Base-by-base conservation (phyloP, 441 rosid species). In the Aleurites moluccanus region DNA sequence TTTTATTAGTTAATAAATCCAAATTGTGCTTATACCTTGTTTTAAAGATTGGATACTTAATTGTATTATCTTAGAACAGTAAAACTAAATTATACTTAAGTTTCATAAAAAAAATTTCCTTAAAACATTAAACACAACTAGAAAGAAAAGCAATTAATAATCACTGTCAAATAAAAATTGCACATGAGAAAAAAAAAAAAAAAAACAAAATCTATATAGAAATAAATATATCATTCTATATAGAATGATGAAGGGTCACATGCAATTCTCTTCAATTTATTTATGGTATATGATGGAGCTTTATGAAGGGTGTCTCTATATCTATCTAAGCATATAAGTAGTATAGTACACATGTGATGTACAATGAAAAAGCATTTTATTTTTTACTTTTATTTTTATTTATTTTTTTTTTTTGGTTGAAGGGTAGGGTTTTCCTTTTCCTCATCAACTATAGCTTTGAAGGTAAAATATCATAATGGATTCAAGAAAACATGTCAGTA, bases 391-490 rank as follows among this genome's bases (percentile, higher is more conserved):
- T 35, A 4, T 35, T 35, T 35, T 35, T 35, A 2, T 33, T 33
- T 2, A 33, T 33, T 33, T 33, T 33, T 0, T 35, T 35, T 35
- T 35, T 35, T 35, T 38, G 40, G 8, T 6, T 38, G 40, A 27
- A 66, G 11, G 55, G 53, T 66, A 30, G 44, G 20, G 30, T 40
- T 23, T 65, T 25, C 56, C 2, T 66, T 65, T 66, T 16, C 38
- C 38, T 38, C n/a, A 20, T 21, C 69, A 56, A 73, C 79, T 79
- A 76, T 38, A 38, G 82, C 88, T 81, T 85, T 69, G 83, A 81
- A 81, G 83, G 80, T 72, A 83, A 79, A 78, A 71, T 62, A 76
- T 70, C 76, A 85, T 85, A 38, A 82, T 84, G 82, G 57, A 75
- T 42, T 44, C 23, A 64, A 52, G 80, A 53, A 77, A 79, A 53